phyloP scores from a whole-genome alignment of 345 rosid genomes.

The Hypericum perforatum region DNA sequence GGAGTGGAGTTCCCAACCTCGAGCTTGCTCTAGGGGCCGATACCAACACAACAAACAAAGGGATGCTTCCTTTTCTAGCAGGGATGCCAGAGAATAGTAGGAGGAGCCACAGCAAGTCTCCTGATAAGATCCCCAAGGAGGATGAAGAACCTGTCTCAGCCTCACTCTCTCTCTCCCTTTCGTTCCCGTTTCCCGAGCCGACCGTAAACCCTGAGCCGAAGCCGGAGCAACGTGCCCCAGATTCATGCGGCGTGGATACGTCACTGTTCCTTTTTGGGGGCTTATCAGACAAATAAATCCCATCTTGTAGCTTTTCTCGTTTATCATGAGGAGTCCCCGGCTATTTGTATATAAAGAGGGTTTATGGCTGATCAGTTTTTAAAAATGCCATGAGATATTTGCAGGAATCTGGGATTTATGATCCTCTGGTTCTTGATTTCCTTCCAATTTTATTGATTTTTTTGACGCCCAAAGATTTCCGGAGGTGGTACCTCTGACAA shows the following conservation, averaged over 20 bases:
- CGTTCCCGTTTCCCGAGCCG: slow-evolving; percentile 54
- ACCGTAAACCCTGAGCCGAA: slow-evolving; percentile 39
- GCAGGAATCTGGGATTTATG: neutral
- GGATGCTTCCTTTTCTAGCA: slow-evolving; percentile 43
- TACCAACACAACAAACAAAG: slow-evolving; percentile 35
- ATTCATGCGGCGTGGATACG: slow-evolving; percentile 51
- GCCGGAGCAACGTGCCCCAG: slow-evolving; percentile 45
- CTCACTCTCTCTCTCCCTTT: slow-evolving; percentile 80
- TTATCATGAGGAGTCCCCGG: slow-evolving; percentile 32
- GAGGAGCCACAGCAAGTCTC: slow-evolving; percentile 18
- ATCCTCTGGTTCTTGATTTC: too few species aligned
- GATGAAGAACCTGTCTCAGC: slow-evolving; percentile 56
- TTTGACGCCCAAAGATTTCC: too few species aligned
- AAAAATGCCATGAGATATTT: slow-evolving; percentile 18
- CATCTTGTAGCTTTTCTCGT: slow-evolving; percentile 7
- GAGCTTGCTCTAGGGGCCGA: slow-evolving; percentile 90
- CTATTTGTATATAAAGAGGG: slow-evolving; percentile 48
- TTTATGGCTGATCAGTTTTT: slow-evolving; percentile 24
- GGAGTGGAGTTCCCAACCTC: slow-evolving; percentile 49
- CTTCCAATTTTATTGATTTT: too few species aligned
- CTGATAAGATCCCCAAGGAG: slow-evolving; percentile 25
- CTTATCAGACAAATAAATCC: slow-evolving; percentile 35
- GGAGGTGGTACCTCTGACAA: too few species aligned
- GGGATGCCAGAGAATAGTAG: slow-evolving; percentile 32
- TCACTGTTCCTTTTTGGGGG: slow-evolving; percentile 60